These are phyloP conservation scores for Podospora appendiculata DNA, from an alignment of 495 filamentous ascomycete species.

Conservation along the genomic window DNA sequence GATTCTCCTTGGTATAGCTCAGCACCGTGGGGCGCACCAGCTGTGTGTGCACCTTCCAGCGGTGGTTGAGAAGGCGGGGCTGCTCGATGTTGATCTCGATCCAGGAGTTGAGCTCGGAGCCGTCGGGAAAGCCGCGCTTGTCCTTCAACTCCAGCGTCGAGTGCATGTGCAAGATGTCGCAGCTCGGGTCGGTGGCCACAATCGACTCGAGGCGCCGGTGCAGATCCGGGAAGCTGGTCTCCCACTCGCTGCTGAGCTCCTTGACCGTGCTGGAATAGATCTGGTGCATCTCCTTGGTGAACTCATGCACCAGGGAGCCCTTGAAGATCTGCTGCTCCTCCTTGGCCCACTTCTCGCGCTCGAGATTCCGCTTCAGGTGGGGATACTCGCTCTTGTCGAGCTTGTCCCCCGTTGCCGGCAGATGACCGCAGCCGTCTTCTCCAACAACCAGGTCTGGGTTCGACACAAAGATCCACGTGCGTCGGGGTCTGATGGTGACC, in stretches of 20 bases:
- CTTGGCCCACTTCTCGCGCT: constrained; percentile 27
- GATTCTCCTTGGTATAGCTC: constrained; percentile 19
- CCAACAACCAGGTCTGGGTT: constrained; percentile 29
- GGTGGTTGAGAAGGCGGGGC: constrained; percentile 32
- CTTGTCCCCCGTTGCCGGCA: constrained; percentile 23
- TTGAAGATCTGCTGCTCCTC: constrained; percentile 25
- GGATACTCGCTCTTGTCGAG: constrained; percentile 36
- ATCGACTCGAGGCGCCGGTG: constrained; percentile 30
- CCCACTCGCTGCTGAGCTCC: constrained; percentile 33
- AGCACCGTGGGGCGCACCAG: constrained; percentile 43
- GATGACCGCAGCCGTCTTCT: constrained; percentile 23
- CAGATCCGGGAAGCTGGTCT: constrained; percentile 34
- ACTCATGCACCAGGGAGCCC: constrained; percentile 38
- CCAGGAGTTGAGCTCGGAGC: constrained; percentile 40
- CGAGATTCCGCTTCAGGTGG: constrained; percentile 35
- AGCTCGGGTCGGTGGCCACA: constrained; percentile 25
- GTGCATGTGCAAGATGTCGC: constrained; percentile 47
- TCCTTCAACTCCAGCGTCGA: constrained; percentile 37
- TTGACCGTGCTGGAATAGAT: constrained; percentile 33
- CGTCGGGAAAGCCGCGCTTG: constrained; percentile 35
- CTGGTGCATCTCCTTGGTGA: constrained; percentile 33
- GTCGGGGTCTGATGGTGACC: constrained; percentile 32
- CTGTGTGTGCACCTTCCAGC: constrained; percentile 42
- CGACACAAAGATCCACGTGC: constrained; percentile 39
- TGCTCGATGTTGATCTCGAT: constrained; percentile 41